Evolutionary conservation across 495 filamentous ascomycete species (phyloP).

Genomic region (Recurvomyces mirabilis): DNA sequence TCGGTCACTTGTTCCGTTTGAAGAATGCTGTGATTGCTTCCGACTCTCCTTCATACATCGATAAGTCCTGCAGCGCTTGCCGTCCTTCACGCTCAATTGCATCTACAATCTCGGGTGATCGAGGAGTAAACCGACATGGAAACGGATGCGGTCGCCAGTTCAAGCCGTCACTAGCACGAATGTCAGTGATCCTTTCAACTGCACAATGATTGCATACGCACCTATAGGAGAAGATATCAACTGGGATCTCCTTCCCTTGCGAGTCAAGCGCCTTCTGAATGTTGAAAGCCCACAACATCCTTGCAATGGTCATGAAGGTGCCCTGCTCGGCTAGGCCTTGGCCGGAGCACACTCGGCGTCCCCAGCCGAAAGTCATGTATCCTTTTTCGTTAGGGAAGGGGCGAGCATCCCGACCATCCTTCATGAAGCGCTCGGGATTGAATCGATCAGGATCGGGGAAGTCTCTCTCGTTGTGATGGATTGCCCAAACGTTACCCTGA

Average conservation of each 20-base stretch:
- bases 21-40: constrained; percentile 22
- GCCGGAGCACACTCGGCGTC: constrained; percentile 29
- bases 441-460: constrained; percentile 37
- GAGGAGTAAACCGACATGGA: constrained; percentile 30
- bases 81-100: constrained; percentile 45
- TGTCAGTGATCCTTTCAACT: constrained; percentile 4
- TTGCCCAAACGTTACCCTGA: constrained; percentile 34
- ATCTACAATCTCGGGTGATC: constrained; percentile 37
- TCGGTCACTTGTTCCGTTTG: constrained; percentile 6
- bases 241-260: constrained; percentile 39
- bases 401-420: constrained; percentile 30
- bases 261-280: constrained; percentile 37
- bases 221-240: constrained; percentile 38
- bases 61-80: constrained; percentile 42
- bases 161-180: constrained; percentile 28
- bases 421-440: constrained; percentile 27
- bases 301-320: constrained; percentile 29
- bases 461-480: constrained; percentile 35
- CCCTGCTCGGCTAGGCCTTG: constrained; percentile 37
- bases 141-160: constrained; percentile 34
- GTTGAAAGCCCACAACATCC: constrained; percentile 30
- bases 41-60: constrained; percentile 47
- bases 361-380: constrained; percentile 55
- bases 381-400: constrained; percentile 49
- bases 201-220: constrained; percentile 18